Evolutionary conservation across 2,329 filamentous ascomycete species (phyloP).

Genomic region (Sclerotinia sclerotiorum): DNA sequence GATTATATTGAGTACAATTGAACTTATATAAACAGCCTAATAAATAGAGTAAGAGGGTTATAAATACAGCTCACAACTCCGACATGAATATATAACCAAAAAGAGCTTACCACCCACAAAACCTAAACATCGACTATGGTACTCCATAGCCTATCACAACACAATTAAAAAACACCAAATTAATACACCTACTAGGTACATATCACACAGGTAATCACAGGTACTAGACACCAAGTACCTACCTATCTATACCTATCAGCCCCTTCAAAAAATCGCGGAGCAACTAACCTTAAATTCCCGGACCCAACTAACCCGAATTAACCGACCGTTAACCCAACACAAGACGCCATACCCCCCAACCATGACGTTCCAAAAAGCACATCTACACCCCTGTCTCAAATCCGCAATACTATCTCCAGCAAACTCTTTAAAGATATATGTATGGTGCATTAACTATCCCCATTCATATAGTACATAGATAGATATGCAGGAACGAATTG

Average conservation of each 20-base stretch:
- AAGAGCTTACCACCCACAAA: background rate
- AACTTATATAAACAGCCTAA: background rate
- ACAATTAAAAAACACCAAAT: background rate
- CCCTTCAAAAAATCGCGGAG: too few relatives aligned
- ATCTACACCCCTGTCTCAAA: background rate
- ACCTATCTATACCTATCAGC: too few relatives aligned
- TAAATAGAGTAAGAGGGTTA: background rate
- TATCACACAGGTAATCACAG: too few relatives aligned
- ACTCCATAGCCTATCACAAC: background rate
- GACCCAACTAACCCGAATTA: background rate
- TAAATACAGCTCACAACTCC: background rate
- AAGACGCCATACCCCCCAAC: constrained; percentile 4
- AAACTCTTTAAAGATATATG: background rate
- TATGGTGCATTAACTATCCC: constrained; percentile 14
- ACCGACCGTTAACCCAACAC: background rate
- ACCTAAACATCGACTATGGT: background rate
- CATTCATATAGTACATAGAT: too few relatives aligned
- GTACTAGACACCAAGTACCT: too few relatives aligned
- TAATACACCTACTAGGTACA: background rate
- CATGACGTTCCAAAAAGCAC: constrained; percentile 1
- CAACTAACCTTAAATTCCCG: too few relatives aligned
- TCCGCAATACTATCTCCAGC: background rate
- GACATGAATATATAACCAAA: background rate
- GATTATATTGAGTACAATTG: background rate
- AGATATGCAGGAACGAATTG: background rate